phyloP scores from a whole-genome alignment of 257 asterid genomes.

The Ilex aquifolium region DNA sequence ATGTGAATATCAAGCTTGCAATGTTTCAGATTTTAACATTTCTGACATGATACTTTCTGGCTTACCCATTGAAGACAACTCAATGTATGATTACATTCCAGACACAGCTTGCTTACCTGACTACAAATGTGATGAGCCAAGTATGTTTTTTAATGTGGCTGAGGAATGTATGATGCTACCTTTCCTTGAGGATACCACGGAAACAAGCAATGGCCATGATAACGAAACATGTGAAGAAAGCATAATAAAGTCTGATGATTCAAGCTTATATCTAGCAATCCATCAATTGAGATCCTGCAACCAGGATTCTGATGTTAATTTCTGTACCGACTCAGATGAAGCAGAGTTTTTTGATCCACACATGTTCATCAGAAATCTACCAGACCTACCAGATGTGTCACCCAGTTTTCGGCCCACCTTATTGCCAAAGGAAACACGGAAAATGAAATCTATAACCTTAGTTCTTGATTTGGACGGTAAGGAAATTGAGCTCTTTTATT shows the following conservation, averaged over 20 bases:
- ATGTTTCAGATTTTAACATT: slow-evolving; percentile 56
- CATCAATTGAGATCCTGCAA: slow-evolving; percentile 55
- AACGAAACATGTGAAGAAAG: slow-evolving; percentile 39
- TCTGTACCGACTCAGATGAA: slow-evolving; percentile 49
- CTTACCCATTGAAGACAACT: slow-evolving; percentile 38
- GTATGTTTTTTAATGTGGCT: slow-evolving; percentile 45
- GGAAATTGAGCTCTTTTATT: slow-evolving; percentile 12
- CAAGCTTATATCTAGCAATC: slow-evolving; percentile 68
- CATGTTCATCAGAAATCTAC: slow-evolving; percentile 62
- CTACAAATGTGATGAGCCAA: slow-evolving; percentile 59
- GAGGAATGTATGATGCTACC: slow-evolving; percentile 63
- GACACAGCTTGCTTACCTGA: slow-evolving; percentile 46
- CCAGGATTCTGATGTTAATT: slow-evolving; percentile 44
- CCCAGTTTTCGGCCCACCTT: slow-evolving; percentile 28
- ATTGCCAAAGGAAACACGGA: slow-evolving; percentile 37
- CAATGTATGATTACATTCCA: slow-evolving; percentile 38
- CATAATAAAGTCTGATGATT: slow-evolving; percentile 31
- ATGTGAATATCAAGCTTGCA: slow-evolving; percentile 52
- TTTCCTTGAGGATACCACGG: slow-evolving; percentile 52
- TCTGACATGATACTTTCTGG: slow-evolving; percentile 79
- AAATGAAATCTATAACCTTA: slow-evolving; percentile 49
- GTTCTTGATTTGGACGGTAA: slow-evolving; percentile 95
- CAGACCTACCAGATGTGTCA: slow-evolving; percentile 14
- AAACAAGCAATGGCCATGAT: slow-evolving; percentile 36
- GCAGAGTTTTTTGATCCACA: slow-evolving; percentile 81